phyloP scores from a whole-genome alignment of 2,329 filamentous ascomycete species.

The Sporothrix dimorphospora region DNA sequence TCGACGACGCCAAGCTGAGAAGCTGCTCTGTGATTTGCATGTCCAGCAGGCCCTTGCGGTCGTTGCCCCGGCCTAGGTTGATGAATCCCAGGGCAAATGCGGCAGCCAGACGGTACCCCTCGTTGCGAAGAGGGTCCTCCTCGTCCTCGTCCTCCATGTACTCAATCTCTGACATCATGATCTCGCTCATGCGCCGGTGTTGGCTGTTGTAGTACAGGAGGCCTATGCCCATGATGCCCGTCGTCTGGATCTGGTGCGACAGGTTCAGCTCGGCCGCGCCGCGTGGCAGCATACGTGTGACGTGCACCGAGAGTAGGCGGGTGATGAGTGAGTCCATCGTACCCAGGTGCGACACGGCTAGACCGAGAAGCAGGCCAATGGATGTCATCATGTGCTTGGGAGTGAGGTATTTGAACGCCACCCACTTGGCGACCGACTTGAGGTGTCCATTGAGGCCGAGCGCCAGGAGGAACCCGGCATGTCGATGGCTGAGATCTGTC shows the following conservation, averaged over 20 bases:
- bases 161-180: slow-evolving; percentile 97
- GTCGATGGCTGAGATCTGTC: slow-evolving; percentile 88
- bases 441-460: slow-evolving; percentile 93
- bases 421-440: slow-evolving; percentile 94
- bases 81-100: slow-evolving; percentile 93
- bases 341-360: slow-evolving; percentile 91
- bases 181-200: slow-evolving; percentile 97
- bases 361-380: slow-evolving; percentile 86
- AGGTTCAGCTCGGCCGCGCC: slow-evolving; percentile 94
- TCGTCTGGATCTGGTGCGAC: slow-evolving; percentile 90
- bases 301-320: slow-evolving; percentile 89
- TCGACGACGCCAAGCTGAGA: slow-evolving; percentile 80
- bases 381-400: slow-evolving; percentile 99
- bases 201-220: slow-evolving; percentile 93
- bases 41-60: slow-evolving; percentile 86
- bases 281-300: slow-evolving; percentile 88
- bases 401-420: slow-evolving; percentile 98
- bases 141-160: slow-evolving; percentile 81
- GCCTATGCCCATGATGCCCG: slow-evolving; percentile 95
- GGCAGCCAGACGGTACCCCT: slow-evolving; percentile 93
- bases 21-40: slow-evolving; percentile 92
- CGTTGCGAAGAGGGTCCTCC: slow-evolving; percentile 82
- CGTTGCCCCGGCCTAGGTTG: slow-evolving; percentile 87
- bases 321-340: slow-evolving; percentile 98
- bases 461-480: slow-evolving; percentile 89